Conservation (phyloP, 331 rosid genomes). For the Cydonia oblonga region DNA sequence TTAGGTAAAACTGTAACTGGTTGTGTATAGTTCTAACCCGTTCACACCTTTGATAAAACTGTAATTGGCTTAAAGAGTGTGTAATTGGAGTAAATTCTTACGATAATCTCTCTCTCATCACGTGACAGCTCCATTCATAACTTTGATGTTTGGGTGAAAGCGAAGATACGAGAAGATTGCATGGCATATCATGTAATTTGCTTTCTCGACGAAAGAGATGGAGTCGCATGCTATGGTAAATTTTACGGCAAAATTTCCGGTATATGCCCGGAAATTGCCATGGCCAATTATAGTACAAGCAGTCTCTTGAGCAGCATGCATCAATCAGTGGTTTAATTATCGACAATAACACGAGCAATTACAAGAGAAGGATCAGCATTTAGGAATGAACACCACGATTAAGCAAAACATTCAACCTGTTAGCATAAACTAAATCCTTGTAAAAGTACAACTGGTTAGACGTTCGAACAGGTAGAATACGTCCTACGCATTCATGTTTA, state of each 20-base stretch:
- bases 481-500: not conserved
- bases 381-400: not conserved
- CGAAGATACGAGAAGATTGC: not conserved
- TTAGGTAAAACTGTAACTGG: constrained; percentile 10
- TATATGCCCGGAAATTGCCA: no score
- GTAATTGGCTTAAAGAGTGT: no score
- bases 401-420: not conserved
- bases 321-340: not conserved
- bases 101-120: no score
- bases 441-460: not conserved
- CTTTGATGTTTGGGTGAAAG: not conserved
- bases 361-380: not conserved
- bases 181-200: not conserved
- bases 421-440: not conserved
- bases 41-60: no score
- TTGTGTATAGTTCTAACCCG: no score
- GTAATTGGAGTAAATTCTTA: no score
- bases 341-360: not conserved
- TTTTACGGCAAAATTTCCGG: no score
- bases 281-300: no score
- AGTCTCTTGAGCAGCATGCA: no score
- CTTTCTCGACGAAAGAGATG: not conserved
- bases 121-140: no score
- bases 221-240: no score
- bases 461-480: not conserved